phyloP scores from a whole-genome alignment of 495 filamentous ascomycete genomes.

The Hapsidospora chrysogenum region DNA sequence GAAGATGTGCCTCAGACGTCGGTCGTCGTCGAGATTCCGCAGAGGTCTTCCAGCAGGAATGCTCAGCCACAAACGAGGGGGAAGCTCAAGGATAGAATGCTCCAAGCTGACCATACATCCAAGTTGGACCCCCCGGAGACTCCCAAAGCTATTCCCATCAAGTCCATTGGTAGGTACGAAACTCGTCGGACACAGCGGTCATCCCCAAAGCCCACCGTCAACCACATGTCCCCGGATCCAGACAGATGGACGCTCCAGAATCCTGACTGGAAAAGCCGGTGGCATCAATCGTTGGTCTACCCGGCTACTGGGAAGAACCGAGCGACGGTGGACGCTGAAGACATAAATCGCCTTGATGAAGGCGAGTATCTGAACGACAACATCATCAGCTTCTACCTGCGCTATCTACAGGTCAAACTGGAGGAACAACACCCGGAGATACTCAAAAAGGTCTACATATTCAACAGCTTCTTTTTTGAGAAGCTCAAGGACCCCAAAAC shows the following conservation, averaged over 20 bases:
- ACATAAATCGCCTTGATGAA: conserved; percentile 66
- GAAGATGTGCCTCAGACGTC: too few relatives aligned
- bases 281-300: conserved; percentile 49
- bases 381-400: conserved; percentile 72
- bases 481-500: conserved; percentile 42
- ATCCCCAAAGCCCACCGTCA: background rate
- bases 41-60: too few relatives aligned
- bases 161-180: background rate
- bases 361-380: conserved; percentile 88
- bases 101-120: background rate
- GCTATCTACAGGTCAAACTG: conserved; percentile 51
- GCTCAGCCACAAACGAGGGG: background rate
- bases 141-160: background rate
- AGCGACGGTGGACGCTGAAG: conserved; percentile 58
- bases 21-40: too few relatives aligned
- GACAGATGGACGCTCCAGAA: conserved; percentile 24
- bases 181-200: background rate
- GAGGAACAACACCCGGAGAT: conserved; percentile 35
- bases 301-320: conserved; percentile 51
- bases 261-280: conserved; percentile 21
- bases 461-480: conserved; percentile 84
- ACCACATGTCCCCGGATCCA: background rate
- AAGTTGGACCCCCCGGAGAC: background rate
- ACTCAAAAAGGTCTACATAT: conserved; percentile 58
- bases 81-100: background rate